Evolutionary conservation across 139 green algal species (phyloP).

Genomic region (Parachlorella kessleri): DNA sequence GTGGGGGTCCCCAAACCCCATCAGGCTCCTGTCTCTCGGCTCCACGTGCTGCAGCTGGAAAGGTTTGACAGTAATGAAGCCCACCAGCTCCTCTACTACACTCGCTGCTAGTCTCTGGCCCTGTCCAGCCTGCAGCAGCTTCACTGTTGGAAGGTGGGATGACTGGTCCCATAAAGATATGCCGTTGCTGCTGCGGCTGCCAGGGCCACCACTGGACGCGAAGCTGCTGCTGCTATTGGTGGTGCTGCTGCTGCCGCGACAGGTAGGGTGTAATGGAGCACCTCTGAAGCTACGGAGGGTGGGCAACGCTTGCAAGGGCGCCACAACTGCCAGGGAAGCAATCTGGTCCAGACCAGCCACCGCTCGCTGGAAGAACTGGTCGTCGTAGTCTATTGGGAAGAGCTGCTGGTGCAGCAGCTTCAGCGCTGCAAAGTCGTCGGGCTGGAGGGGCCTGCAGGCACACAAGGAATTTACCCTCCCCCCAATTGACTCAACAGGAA

Average conservation of each 20-base stretch:
- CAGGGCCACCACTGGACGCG: neutral
- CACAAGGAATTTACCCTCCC: too few relatives aligned
- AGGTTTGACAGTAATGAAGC: slow-evolving; percentile 22
- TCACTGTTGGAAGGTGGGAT: neutral
- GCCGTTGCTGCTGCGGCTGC: slow-evolving; percentile 7
- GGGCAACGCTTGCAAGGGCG: neutral
- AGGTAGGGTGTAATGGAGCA: neutral
- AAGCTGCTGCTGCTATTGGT: neutral
- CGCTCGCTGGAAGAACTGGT: slow-evolving; percentile 4
- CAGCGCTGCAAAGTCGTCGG: neutral
- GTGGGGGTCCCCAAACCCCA: neutral
- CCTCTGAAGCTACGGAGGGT: neutral
- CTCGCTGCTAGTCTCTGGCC: too few relatives aligned
- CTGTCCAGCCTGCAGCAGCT: too few relatives aligned
- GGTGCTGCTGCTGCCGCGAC: neutral
- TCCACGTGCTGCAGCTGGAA: slow-evolving; percentile 10
- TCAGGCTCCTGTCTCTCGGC: slow-evolving; percentile 3
- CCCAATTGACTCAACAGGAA: too few relatives aligned
- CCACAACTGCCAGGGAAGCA: neutral
- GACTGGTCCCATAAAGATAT: neutral
- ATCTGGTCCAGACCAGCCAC: slow-evolving; percentile 2
- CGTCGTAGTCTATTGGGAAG: slow-evolving; percentile 23
- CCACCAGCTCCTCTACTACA: neutral
- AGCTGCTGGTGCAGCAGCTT: slow-evolving; percentile 19
- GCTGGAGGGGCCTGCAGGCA: neutral